Base-by-base conservation (phyloP, 352 stramenopile species). In the Phytophthora sojae region DNA sequence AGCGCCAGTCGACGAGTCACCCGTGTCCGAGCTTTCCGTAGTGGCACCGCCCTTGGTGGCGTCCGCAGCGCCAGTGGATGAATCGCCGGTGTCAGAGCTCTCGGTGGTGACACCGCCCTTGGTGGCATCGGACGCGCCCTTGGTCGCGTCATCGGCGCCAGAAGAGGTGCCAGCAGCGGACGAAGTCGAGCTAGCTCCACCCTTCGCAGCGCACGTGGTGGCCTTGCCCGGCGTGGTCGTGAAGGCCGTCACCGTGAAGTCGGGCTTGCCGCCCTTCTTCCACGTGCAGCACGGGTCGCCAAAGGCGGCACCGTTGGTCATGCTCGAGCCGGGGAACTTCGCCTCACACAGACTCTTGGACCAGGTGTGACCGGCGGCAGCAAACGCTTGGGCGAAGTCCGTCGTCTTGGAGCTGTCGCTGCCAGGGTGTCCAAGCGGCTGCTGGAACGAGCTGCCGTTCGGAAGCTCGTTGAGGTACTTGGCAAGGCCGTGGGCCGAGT, bases 321-420 rank as follows among this genome's bases (percentile, higher is more conserved):
- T 85, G 14, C 45, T 55, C n/a, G 67, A 76, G 8, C 76, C 69
- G 4, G 78, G 76, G 57, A 78, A 86, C 26, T 57, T 76, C 17
- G 67, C 64, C 39, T 81, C 51, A 53, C 80, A 88, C 58, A 86
- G 51, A 12, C 37, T 68, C 14, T 42, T 60, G 3, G 73, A 67
- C 78, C 76, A 88, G 12, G 56, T 74, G 44, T 60, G 50, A n/a
- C 62, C 75, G 9, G 62, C 68, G 8, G 67, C 59, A 30, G 61
- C 65, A 63, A 83, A 86, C 15, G 68, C 61, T 17, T 65, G 71
- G 37, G 69, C 80, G 12, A 85, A 88, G n/a, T 73, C 67, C 32
- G 75, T 80, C 45, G 72, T 75, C 42, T 73, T 57, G 15, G 47
- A 69, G 30, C 57, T 69, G 42, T 80, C 75, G 5, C 9, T 51